These are phyloP conservation scores for Steccherinum ochraceum DNA, from an alignment of 768 basidiomycete genomes.

Conservation along the genomic window DNA sequence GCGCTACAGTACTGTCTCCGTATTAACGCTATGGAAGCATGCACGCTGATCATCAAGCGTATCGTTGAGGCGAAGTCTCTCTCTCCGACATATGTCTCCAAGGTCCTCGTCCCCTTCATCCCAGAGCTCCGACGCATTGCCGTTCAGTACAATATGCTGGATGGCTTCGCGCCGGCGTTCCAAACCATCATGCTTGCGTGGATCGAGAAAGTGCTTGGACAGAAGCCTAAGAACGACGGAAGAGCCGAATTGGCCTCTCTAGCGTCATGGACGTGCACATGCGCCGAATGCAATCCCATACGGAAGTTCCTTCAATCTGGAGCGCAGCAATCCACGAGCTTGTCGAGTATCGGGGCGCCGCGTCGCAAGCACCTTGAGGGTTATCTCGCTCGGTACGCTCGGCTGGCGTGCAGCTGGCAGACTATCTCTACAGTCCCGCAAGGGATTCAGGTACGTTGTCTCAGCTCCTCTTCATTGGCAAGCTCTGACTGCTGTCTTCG, in stretches of 20 bases:
- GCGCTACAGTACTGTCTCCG: constrained; percentile 6
- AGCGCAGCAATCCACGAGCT: neutral
- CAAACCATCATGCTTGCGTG: constrained; percentile 7
- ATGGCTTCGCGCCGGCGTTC: constrained; percentile 6
- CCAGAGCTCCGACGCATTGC: constrained; percentile 6
- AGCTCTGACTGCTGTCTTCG: neutral
- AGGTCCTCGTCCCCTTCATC: constrained; percentile 10
- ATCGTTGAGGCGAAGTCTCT: neutral
- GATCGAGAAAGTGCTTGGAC: constrained; percentile 10
- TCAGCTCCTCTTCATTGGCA: neutral
- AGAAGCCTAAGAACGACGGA: constrained; percentile 1
- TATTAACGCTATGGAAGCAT: neutral
- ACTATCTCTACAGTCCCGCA: constrained; percentile 9
- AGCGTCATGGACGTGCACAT: constrained; percentile 7
- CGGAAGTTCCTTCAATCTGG: constrained; percentile 4
- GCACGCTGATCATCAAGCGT: neutral
- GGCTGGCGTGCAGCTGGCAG: constrained; percentile 4
- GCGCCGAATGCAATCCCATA: constrained; percentile 2
- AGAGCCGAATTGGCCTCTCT: neutral
- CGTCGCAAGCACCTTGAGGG: constrained; percentile 13
- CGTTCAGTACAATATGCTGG: constrained; percentile 4
- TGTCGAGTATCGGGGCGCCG: constrained; percentile 6
- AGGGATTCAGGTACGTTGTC: constrained; percentile 10
- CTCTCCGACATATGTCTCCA: constrained; percentile 1
- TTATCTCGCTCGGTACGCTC: constrained; percentile 2